Evolutionary conservation across 2,329 filamentous ascomycete genomes (phyloP), one percentile per base, ranked within the genome.

Genomic region (Sarocladium kiliense): DNA sequence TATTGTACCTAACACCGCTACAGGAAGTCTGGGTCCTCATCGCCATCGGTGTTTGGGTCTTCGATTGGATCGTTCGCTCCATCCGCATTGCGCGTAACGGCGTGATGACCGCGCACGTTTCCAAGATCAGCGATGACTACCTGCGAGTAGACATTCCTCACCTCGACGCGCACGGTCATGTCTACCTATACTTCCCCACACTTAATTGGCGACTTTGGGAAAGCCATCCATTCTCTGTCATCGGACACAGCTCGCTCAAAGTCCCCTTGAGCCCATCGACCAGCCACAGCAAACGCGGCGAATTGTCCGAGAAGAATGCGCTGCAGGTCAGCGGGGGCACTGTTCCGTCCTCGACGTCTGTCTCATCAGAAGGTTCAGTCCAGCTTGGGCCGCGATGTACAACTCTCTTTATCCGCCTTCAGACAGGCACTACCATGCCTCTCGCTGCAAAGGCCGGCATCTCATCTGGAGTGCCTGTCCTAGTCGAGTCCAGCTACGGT

Each of bases 141-240:
- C 54, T 62, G 32, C 63, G 60, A 2, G 32, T 67, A 5, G 62
- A 64, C 19, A 60, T 68, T 23, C 63, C 61, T 0, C 60, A 58
- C 4, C 58, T 63, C 14, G 55, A 57, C 6, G 60, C 58, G 5
- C 51, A 55, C 0, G 65, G 65, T 1, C 57, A 74, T 36, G 59
- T 63, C 2, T 67, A 67, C 54, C 56, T 62, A 14, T 62, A 64
- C 53, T 68, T 65, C 55, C 65, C 63, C 4, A 62, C 59, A 2
- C 36, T 66, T 2, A 57, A 56, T 34, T 66, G 63, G 63, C 57
- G 62, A 0, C 10, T 64, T 9, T 68, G 65, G 66, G 66, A 68
- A 55, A 68, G 60, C 30, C 65, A 69, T 14, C 66, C 66, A 0
- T 69, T 69, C 47, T 67, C 66, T 19, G 42, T 45, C 19, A 57